Conservation (phyloP, 1,139 yeast genomes). For the Geotrichum europaeum region DNA sequence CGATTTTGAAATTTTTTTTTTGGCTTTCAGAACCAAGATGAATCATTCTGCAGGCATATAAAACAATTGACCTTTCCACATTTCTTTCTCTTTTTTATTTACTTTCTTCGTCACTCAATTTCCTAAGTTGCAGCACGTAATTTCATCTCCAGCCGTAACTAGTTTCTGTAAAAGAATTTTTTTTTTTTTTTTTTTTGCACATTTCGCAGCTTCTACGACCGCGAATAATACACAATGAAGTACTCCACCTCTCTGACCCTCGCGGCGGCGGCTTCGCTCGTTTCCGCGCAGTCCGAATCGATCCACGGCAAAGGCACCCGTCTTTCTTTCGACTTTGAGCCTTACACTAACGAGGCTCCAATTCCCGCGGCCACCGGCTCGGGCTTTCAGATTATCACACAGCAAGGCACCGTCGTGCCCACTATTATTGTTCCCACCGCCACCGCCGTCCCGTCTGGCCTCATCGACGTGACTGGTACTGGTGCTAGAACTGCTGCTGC, state of each 20-base stretch:
- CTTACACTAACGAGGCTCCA: not conserved
- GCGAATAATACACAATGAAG: constrained; percentile 1
- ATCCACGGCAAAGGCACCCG: constrained; percentile 6
- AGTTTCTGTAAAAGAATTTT: not conserved
- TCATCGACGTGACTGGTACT: not conserved
- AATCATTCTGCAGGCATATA: not conserved
- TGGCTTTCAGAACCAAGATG: not conserved
- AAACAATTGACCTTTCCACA: not conserved
- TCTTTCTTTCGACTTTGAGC: constrained; percentile 11
- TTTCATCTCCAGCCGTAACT: not conserved
- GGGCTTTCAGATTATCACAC: constrained; percentile 6
- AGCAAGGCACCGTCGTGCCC: constrained; percentile 5
- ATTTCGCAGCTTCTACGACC: not conserved
- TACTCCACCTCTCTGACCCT: not conserved
- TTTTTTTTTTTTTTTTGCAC: not conserved
- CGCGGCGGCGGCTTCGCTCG: not conserved
- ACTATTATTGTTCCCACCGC: constrained; percentile 1
- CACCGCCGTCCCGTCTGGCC: not conserved
- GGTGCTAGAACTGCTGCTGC: not conserved
- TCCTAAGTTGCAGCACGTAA: not conserved
- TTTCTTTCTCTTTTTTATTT: not conserved
- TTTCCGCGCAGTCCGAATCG: not conserved
- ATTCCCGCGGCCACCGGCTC: constrained; percentile 1
- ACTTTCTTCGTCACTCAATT: not conserved
- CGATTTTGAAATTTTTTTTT: not conserved